Evolutionary conservation across 2,329 filamentous ascomycete genomes (phyloP).

Genomic region (Massarina eburnea): DNA sequence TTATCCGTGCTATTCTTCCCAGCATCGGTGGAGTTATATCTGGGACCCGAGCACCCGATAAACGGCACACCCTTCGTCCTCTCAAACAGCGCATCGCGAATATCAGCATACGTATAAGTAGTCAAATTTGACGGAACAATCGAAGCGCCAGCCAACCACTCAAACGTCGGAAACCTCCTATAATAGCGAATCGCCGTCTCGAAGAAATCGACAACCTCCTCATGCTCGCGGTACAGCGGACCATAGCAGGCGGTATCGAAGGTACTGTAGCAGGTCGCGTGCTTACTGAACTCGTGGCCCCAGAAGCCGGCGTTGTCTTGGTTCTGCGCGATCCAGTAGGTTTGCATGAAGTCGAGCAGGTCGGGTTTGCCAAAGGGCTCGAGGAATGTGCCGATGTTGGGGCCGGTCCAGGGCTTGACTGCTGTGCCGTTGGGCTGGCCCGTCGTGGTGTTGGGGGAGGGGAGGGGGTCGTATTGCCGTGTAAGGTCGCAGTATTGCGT

Average conservation of each 20-base stretch:
- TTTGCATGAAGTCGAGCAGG: slow-evolving; percentile 67
- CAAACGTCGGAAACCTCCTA: slow-evolving; percentile 60
- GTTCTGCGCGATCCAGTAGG: slow-evolving; percentile 62
- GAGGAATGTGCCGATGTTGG: slow-evolving; percentile 61
- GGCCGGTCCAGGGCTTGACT: slow-evolving; percentile 61
- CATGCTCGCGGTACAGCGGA: slow-evolving; percentile 56
- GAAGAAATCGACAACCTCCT: slow-evolving; percentile 66
- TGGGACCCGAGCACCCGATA: slow-evolving; percentile 62
- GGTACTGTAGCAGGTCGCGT: slow-evolving; percentile 67
- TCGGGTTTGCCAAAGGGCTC: slow-evolving; percentile 60
- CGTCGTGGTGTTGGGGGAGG: slow-evolving; percentile 65
- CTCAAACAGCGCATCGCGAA: slow-evolving; percentile 55
- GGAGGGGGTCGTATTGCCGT: slow-evolving; percentile 65
- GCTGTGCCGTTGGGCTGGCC: slow-evolving; percentile 54
- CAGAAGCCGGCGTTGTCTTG: slow-evolving; percentile 63
- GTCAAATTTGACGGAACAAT: slow-evolving; percentile 63
- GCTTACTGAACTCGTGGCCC: slow-evolving; percentile 69
- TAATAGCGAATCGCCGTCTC: slow-evolving; percentile 62
- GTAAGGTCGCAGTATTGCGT: slow-evolving; percentile 68
- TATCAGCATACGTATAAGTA: slow-evolving; percentile 55
- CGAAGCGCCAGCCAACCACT: slow-evolving; percentile 57
- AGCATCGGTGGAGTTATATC: slow-evolving; percentile 62
- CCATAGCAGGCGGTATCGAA: slow-evolving; percentile 68
- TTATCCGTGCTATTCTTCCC: slow-evolving; percentile 58
- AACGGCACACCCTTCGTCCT: slow-evolving; percentile 60